Evolutionary conservation across 495 filamentous ascomycete genomes (phyloP).

Genomic region (Monascus purpureus): DNA sequence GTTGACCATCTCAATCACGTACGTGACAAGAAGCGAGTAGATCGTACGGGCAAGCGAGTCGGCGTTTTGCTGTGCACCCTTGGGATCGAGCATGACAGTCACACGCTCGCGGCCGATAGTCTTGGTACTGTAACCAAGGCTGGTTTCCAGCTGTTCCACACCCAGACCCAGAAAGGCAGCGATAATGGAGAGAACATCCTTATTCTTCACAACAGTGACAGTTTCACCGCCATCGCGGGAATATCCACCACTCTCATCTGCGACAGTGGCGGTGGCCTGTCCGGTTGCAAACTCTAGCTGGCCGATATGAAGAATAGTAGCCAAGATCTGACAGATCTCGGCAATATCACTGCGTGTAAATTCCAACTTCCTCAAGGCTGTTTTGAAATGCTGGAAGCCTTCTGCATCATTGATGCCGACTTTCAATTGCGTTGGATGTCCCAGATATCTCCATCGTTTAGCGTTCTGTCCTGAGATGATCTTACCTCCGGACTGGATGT

Average conservation of each 20-base stretch:
- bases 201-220: constrained; percentile 79
- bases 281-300: constrained; percentile 81
- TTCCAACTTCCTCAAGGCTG: constrained; percentile 80
- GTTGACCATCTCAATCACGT: constrained; percentile 84
- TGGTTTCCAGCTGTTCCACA: constrained; percentile 66
- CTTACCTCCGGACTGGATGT: constrained; percentile 22
- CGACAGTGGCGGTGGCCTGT: constrained; percentile 60
- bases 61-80: constrained; percentile 76
- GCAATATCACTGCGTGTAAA: constrained; percentile 89
- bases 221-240: constrained; percentile 86
- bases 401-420: constrained; percentile 92
- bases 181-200: constrained; percentile 71
- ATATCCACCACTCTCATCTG: constrained; percentile 89
- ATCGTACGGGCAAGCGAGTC: constrained; percentile 87
- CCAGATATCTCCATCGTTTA: constrained; percentile 88
- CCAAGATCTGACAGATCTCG: constrained; percentile 88
- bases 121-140: constrained; percentile 87
- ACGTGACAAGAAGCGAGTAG: constrained; percentile 91
- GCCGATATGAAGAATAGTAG: constrained; percentile 84
- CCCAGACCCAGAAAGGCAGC: constrained; percentile 85
- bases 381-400: constrained; percentile 96
- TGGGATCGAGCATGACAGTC: constrained; percentile 91
- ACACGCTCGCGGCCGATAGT: constrained; percentile 89
- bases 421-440: constrained; percentile 91
- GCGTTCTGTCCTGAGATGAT: constrained; percentile 38